Percentiles rank a stretch among this genome's conserved stretches.
Conservation (phyloP, 805 yeast species). For the Kodamaea neixiangensis region DNA sequence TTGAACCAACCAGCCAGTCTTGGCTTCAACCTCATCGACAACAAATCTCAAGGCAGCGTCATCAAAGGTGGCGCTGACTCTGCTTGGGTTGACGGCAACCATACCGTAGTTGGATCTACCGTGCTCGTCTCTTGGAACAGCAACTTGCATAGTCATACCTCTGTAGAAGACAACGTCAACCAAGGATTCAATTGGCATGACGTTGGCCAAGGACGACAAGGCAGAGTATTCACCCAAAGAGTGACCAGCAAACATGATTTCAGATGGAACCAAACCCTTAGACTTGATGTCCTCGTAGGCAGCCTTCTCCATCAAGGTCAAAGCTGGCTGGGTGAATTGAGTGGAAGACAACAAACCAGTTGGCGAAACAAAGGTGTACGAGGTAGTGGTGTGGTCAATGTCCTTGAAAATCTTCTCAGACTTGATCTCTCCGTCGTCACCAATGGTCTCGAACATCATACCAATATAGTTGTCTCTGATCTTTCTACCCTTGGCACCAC, state of each 20-base stretch:
- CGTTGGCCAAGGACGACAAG: constrained; percentile 93
- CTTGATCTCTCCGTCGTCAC: constrained; percentile 75
- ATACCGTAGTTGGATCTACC: constrained; percentile 99
- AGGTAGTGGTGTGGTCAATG: constrained; percentile 76
- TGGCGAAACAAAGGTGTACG: constrained; percentile 87
- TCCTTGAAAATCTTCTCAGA: constrained; percentile 95
- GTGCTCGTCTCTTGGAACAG: constrained; percentile 92
- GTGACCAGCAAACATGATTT: constrained; percentile 97
- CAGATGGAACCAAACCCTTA: constrained; percentile 92
- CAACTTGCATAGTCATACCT: constrained; percentile 99
- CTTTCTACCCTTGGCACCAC: constrained; percentile 95
- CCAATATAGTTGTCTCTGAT: constrained; percentile 92
- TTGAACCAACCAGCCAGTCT: constrained; percentile 93
- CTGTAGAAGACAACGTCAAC: constrained; percentile 98
- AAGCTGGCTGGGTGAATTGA: constrained; percentile 98
- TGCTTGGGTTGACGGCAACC: constrained; percentile 97
- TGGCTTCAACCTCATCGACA: constrained; percentile 79
- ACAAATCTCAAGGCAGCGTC: constrained; percentile 95
- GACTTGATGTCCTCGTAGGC: constrained; percentile 96
- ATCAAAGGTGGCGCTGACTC: constrained; percentile 83
- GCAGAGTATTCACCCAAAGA: constrained; percentile 99
- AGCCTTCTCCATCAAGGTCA: constrained; percentile 99
- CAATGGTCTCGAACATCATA: constrained; percentile 97
- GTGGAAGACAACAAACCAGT: constrained; percentile 96
- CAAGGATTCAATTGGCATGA: constrained; percentile 96